Conservation (phyloP, 2,329 filamentous ascomycete species). For the Colletotrichum theobromicola region DNA sequence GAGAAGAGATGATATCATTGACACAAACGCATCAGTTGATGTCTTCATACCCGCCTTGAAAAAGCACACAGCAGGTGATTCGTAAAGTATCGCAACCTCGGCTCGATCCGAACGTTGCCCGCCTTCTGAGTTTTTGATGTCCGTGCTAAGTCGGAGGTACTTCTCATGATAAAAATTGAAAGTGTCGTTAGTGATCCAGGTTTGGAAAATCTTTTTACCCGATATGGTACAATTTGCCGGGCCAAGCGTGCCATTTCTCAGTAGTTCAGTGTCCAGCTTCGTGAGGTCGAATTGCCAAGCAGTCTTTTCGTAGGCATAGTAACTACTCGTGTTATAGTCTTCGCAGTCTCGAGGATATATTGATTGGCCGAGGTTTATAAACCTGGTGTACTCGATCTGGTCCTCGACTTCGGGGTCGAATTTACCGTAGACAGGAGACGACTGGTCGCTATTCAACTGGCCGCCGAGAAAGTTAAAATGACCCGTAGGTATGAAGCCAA, state of each 20-base stretch:
- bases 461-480: neutral
- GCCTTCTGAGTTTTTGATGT: neutral
- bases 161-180: neutral
- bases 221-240: neutral
- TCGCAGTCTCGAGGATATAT: too few species aligned
- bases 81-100: neutral
- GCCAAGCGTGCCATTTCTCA: neutral
- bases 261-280: neutral
- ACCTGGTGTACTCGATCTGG: too few species aligned
- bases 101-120: neutral
- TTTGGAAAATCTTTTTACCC: neutral
- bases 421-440: too few species aligned
- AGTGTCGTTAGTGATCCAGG: neutral
- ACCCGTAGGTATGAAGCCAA: neutral
- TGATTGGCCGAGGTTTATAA: too few species aligned
- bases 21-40: neutral
- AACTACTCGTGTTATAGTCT: too few species aligned
- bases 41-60: neutral
- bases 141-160: neutral
- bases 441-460: too few species aligned
- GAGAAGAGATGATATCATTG: neutral
- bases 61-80: neutral
- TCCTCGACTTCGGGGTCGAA: too few species aligned
- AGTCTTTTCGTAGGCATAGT: too few species aligned
- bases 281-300: neutral